A percentile compares a stretch with the other conserved stretches of the same genome.
phyloP scores from a whole-genome alignment of 2,329 filamentous ascomycete genomes.

The Fusarium pseudocircinatum region DNA sequence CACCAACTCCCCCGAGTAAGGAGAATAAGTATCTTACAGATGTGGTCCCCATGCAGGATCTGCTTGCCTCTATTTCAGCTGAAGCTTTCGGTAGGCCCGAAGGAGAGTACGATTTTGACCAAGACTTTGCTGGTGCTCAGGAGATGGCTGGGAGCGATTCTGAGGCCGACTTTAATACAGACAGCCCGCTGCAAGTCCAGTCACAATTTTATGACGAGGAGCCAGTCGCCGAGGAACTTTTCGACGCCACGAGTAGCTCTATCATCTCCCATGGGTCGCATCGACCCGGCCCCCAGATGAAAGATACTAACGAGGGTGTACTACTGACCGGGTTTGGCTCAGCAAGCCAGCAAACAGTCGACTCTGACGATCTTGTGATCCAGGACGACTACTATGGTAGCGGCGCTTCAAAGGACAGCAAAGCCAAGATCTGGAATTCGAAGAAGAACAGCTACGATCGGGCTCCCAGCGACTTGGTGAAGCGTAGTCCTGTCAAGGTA shows the following conservation, averaged over 20 bases:
- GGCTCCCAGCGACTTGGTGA: constrained; percentile 68
- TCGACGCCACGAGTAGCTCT: constrained; percentile 56
- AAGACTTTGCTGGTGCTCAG: constrained; percentile 67
- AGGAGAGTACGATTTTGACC: constrained; percentile 70
- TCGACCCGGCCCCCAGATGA: constrained; percentile 41
- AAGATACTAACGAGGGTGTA: constrained; percentile 51
- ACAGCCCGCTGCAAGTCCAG: constrained; percentile 52
- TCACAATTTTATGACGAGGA: constrained; percentile 61
- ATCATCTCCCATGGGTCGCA: constrained; percentile 39
- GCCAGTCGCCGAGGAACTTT: constrained; percentile 56
- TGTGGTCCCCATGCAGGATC: constrained; percentile 84
- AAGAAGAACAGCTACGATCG: constrained; percentile 77
- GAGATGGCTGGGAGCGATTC: constrained; percentile 56
- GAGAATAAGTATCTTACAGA: constrained; percentile 88
- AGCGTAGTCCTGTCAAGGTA: constrained; percentile 77
- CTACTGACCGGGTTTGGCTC: constrained; percentile 48
- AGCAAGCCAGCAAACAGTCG: constrained; percentile 55
- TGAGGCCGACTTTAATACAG: constrained; percentile 44
- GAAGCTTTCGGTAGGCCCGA: constrained; percentile 77
- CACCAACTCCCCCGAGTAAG: constrained; percentile 83
- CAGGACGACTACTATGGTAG: constrained; percentile 81
- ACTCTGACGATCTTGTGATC: constrained; percentile 73
- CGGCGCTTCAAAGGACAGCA: constrained; percentile 68
- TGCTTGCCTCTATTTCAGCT: constrained; percentile 89
- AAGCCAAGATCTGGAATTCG: constrained; percentile 84